Percentiles rank a stretch among this genome's conserved stretches.
phyloP scores from a whole-genome alignment of 2,329 filamentous ascomycete species.

The Xylaria arbuscula region DNA sequence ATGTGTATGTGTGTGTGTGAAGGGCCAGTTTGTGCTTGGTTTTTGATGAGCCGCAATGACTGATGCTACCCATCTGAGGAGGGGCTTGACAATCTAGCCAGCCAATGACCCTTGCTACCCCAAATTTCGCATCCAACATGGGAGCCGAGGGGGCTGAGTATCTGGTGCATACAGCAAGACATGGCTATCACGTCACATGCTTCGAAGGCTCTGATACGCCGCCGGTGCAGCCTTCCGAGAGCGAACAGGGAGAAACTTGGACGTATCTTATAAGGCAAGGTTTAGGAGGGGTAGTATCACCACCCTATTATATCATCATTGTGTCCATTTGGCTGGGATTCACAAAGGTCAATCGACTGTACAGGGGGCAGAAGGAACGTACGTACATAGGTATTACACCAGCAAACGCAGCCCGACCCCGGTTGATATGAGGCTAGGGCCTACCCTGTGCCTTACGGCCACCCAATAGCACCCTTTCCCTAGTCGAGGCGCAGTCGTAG shows the following conservation, averaged over 20 bases:
- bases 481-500: too few species aligned
- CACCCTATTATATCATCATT: background rate
- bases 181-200: slow-evolving; percentile 2
- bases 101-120: background rate
- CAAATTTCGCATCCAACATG: background rate
- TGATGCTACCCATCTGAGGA: background rate
- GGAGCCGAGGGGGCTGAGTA: background rate
- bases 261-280: background rate
- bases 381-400: background rate
- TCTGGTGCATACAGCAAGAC: background rate
- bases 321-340: background rate
- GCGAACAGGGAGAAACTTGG: background rate
- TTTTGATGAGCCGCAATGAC: slow-evolving; percentile 6
- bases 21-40: slow-evolving; percentile 6
- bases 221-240: background rate
- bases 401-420: background rate
- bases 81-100: background rate
- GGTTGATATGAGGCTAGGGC: background rate
- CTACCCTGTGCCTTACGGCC: background rate
- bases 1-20: background rate
- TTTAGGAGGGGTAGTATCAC: background rate
- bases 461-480: background rate
- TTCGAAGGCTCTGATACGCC: background rate
- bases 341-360: too few species aligned
- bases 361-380: background rate